Evolutionary conservation across 768 basidiomycete species (phyloP).

Genomic region (Saitozyma podzolica): DNA sequence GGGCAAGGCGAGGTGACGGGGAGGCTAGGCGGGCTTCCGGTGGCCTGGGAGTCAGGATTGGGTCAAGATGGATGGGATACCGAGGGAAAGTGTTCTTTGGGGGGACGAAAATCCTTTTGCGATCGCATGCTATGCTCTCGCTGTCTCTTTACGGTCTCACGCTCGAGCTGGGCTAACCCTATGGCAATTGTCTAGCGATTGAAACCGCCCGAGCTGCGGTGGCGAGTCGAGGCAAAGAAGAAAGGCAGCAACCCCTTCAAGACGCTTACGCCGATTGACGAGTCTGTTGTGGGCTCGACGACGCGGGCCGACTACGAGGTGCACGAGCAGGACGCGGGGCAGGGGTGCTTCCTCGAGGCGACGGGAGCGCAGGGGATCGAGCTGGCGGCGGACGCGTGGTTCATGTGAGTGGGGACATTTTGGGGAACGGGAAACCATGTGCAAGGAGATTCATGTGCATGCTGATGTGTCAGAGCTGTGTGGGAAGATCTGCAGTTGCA

Average conservation of each 20-base stretch:
- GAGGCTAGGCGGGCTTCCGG: too few relatives aligned
- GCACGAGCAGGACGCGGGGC: slow-evolving; percentile 8
- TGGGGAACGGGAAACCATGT: not conserved
- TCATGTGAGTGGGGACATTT: slow-evolving; percentile 24
- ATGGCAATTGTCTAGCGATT: slow-evolving; percentile 18
- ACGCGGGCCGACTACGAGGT: slow-evolving; percentile 26
- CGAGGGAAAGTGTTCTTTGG: too few relatives aligned
- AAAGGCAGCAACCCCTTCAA: slow-evolving; percentile 19
- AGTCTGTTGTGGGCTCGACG: slow-evolving; percentile 14
- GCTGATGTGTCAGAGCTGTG: slow-evolving; percentile 12
- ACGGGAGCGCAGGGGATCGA: slow-evolving; percentile 27
- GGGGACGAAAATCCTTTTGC: too few relatives aligned
- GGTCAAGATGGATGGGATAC: too few relatives aligned
- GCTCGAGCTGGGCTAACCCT: not conserved
- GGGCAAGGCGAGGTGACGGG: not conserved
- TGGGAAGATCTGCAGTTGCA: slow-evolving; percentile 31
- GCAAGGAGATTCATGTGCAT: not conserved
- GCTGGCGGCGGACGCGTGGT: slow-evolving; percentile 31
- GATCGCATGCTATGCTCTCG: too few relatives aligned
- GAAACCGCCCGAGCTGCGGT: slow-evolving; percentile 25
- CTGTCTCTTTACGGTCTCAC: not conserved
- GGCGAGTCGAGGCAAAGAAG: slow-evolving; percentile 31
- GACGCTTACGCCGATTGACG: slow-evolving; percentile 13
- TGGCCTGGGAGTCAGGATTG: too few relatives aligned
- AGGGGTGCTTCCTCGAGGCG: slow-evolving; percentile 25